A percentile compares a stretch with the other conserved stretches of the same genome.
Evolutionary conservation across 371 early-diverging fungal species (phyloP).

Genomic region (Chytridiales sp.): DNA sequence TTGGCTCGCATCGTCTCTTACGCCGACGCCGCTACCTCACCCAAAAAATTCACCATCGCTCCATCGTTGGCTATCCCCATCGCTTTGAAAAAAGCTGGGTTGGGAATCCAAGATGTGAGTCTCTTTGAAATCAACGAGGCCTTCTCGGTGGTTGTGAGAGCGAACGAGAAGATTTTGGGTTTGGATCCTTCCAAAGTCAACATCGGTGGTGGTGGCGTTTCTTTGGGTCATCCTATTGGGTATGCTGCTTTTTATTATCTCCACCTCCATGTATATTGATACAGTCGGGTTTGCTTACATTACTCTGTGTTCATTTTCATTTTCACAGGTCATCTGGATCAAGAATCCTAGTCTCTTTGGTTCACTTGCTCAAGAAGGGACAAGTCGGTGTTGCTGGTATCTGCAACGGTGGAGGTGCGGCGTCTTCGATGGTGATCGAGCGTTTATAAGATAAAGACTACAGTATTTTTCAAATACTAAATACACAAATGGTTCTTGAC

Average conservation of each 20-base stretch:
- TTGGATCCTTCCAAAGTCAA: slow-evolving; percentile 82
- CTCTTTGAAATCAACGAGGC: slow-evolving; percentile 98
- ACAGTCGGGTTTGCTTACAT: not conserved
- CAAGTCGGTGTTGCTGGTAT: slow-evolving; percentile 89
- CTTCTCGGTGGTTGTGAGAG: slow-evolving; percentile 91
- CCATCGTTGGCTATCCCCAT: slow-evolving; percentile 91
- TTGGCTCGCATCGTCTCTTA: slow-evolving; percentile 73
- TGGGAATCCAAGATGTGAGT: slow-evolving; percentile 56
- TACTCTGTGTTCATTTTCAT: not conserved
- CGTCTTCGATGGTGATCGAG: slow-evolving; percentile 87
- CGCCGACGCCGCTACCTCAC: slow-evolving; percentile 76
- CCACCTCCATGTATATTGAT: not conserved
- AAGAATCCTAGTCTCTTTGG: slow-evolving; percentile 85
- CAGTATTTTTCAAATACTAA: too few species aligned
- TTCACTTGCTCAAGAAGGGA: slow-evolving; percentile 73
- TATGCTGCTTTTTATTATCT: not conserved
- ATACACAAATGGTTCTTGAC: too few species aligned
- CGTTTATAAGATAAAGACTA: slow-evolving; percentile 10
- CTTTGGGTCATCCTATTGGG: slow-evolving; percentile 97
- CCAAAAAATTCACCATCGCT: slow-evolving; percentile 89
- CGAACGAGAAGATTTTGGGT: slow-evolving; percentile 79
- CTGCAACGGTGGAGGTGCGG: slow-evolving; percentile 97
- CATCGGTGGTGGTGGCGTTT: slow-evolving; percentile 94
- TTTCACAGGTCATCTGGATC: slow-evolving; percentile 78
- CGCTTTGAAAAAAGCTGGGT: slow-evolving; percentile 81